Base-by-base conservation (phyloP, 129 eudicot species). In the Tagetes patula region DNA sequence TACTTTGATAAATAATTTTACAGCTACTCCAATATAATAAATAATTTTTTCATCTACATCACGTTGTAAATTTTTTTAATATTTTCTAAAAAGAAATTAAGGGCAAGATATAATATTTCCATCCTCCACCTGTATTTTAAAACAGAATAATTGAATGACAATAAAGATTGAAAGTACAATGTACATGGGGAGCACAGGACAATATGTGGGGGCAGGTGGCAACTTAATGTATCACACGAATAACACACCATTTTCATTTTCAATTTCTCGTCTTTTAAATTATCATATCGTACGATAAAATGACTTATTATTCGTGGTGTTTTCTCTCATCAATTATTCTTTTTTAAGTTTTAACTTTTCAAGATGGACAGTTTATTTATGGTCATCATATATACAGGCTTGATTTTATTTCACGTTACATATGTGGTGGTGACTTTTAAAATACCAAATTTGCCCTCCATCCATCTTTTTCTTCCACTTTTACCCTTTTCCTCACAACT, bases 161-260 rank as follows among this genome's bases (percentile, higher is more conserved):
- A 27, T 56, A 56, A 30, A 56, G 63, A 30, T 56, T 31, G 63
- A 47, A 69, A 49, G 61, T 7, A 69, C 62, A 69, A 69, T 49
- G 20, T 53, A 38, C 12, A 9, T 70, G 64, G 64, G 65, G 11
- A 39, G 65, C 75, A 54, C 52, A 50, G 39, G 65, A 39, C 38
- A 39, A 71, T 27, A 45, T 54, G 52, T 70, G 50, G 75, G 75
- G 75, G 12, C 75, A 56, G 65, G 58, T 70, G 62, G 65, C 64
- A 52, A 42, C 36, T 65, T 40, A 65, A 42, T 41, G 70, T 8
- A 40, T 52, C 74, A 70, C 74, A 52, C 38, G 37, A 69, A 50
- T n/a, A 69, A 43, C 62, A 69, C 45, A 36, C 54, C 30, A 42
- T 65, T 65, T 65, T 6, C 46, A 10, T 8, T 47, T 11, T 10